Evolutionary conservation across 768 basidiomycete species (phyloP).

Genomic region (Leccinum aurantiacum): DNA sequence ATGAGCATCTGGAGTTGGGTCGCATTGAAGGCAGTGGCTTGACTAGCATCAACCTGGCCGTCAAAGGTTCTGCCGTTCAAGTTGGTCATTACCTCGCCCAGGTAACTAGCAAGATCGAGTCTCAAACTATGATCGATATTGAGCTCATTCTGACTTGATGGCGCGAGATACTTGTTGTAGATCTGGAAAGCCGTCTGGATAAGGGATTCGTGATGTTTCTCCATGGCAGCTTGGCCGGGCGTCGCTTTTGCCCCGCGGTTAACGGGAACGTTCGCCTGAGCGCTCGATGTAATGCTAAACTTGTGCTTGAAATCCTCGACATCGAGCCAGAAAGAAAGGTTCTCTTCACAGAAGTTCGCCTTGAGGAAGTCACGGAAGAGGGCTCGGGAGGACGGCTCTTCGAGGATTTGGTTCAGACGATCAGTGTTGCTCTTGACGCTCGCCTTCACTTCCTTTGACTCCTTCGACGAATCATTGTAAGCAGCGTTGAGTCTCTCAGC

Average conservation of each 20-base stretch:
- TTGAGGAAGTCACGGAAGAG: constrained; percentile 95
- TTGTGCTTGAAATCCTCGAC: constrained; percentile 96
- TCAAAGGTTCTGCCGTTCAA: constrained; percentile 75
- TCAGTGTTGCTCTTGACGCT: constrained; percentile 90
- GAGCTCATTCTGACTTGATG: constrained; percentile 91
- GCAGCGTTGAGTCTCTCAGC: constrained; percentile 64
- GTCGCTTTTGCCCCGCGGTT: constrained; percentile 48
- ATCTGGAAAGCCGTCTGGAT: constrained; percentile 94
- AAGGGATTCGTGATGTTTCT: constrained; percentile 92
- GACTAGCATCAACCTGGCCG: constrained; percentile 78
- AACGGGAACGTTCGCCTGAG: constrained; percentile 56
- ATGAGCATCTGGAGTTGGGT: constrained; percentile 96
- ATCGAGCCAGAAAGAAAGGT: constrained; percentile 95
- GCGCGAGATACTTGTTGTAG: constrained; percentile 93
- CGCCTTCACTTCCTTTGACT: constrained; percentile 45
- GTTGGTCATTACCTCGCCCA: constrained; percentile 84
- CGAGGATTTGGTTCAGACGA: constrained; percentile 86
- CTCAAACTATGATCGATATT: constrained; percentile 98
- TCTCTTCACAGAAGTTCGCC: constrained; percentile 97
- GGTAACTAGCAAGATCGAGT: constrained; percentile 90
- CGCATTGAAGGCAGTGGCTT: constrained; percentile 84
- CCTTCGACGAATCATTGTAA: constrained; percentile 50
- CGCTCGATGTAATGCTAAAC: constrained; percentile 93
- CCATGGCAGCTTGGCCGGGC: constrained; percentile 88
- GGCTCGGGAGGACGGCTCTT: constrained; percentile 83